Evolutionary conservation across 257 asterid species (phyloP), one percentile per base, ranked within the genome.

Genomic region (Solanum medicagineum): DNA sequence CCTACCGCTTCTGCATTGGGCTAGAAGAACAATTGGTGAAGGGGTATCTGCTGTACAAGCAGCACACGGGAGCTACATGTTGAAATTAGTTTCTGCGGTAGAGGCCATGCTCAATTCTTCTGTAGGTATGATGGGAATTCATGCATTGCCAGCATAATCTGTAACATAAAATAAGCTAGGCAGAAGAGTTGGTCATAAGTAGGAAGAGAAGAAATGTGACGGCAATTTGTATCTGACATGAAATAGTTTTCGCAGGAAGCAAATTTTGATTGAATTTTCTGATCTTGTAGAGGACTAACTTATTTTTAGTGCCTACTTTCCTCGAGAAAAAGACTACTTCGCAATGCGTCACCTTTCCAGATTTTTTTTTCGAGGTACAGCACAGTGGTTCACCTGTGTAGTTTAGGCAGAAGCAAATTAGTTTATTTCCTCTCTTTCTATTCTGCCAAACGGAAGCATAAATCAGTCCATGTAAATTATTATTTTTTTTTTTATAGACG

Each of bases 141-240:
- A 77, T 85, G 87, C 87, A 81, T 70, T 47, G 84, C 87, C 85
- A 63, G 85, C 83, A 54, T 36, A 53, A 14, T 53, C 51, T 92
- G 94, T 91, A 90, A 71, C 89, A 92, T 86, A 88, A 92, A 91
- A 87, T 90, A 91, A 87, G 59, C 84, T 83, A 86, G 86, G 71
- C 77, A 86, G 86, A 36, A 85, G 88, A 56, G 69, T 65, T 62
- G 84, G 83, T 47, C 79, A 85, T 80, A 62, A 84, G 40, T 74
- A 79, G 65, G 80, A 66, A 85, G 83, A 86, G 82, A 70, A 88
- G 91, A 71, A 63, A 60, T 53, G 55, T 29, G 68, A 13, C 57
- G 60, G 86, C 86, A 84, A 82, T 81, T 73, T 83, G 89, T 89
- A 89, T 80, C 86, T 87, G 85, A 71, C 20, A 57, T 87, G 89